Evolutionary conservation across 352 stramenopile genomes (phyloP), one percentile per base, ranked within the genome.

Genomic region (Chrysophaeum taylorii): DNA sequence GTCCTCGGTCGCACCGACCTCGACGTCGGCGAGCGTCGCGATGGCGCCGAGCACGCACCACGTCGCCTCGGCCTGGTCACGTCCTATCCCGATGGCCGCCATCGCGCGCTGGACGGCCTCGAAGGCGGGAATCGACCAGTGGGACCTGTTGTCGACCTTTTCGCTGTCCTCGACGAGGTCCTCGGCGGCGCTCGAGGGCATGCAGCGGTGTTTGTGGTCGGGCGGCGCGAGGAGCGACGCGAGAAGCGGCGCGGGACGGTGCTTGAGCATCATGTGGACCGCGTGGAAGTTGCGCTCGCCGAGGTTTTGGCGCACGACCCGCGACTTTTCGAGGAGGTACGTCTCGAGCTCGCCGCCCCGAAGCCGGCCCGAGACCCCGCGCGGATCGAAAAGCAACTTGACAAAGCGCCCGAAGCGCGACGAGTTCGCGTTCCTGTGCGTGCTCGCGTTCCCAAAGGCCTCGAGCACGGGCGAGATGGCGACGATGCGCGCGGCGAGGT

Each of bases 381-480:
- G 76, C 23, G 76, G 67, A 69, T 89, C 82, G 54, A 94, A 93
- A 77, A 93, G 87, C 12, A 94, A 82, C 75, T 92, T 85, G 48
- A 86, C 92, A 69, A 92, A 94, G 74, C 92, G 92, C 69, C 88
- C 87, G 66, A 94, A 94, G n/a, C 88, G 86, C 52, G 81, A 89
- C 79, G 82, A 90, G 76, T 94, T 94, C 33, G 70, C 86, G 74
- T 94, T 94, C 9, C 88, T 81, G 14, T 84, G 88, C 23, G 88
- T 94, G 72, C 90, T 91, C 35, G 88, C 87, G 70, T 94, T 94
- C 69, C 88, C 88, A 63, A 94, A 94, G 37, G 86, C 91, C 69
- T 94, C 88, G 29, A 94, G 79, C 70, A 94, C 75, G 33, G 88
- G 88, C 68, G 92, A 92, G 15, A 92, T 86, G 61, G 93, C 86